Conservation (phyloP, 2,329 filamentous ascomycete species). For the Colletotrichum orchidophilum region DNA sequence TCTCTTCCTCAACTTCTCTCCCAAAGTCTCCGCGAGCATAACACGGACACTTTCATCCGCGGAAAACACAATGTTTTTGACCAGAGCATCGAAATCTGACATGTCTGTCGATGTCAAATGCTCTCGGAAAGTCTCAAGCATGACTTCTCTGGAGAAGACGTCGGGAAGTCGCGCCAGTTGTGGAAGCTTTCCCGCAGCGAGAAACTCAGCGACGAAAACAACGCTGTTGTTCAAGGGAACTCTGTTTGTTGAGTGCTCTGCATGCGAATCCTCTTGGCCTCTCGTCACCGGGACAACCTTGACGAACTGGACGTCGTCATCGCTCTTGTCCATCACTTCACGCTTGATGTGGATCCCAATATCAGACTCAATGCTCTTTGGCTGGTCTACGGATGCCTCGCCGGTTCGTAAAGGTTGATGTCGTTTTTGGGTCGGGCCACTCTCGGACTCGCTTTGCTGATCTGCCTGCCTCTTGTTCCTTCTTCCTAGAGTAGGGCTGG, state of each 20-base stretch:
- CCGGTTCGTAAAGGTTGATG: neutral
- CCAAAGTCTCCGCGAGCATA: neutral
- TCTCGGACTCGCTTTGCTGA: no score
- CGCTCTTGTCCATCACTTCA: neutral
- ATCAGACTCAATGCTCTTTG: no score
- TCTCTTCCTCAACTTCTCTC: neutral
- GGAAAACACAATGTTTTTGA: neutral
- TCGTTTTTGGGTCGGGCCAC: neutral
- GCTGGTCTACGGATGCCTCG: rapidly evolving
- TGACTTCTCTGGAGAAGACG: neutral
- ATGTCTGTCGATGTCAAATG: neutral
- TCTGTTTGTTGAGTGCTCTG: no score
- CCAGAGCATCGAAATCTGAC: neutral
- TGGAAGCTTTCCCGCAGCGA: neutral
- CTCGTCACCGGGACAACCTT: neutral
- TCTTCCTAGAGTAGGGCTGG: no score
- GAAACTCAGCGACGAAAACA: neutral
- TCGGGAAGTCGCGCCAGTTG: neutral
- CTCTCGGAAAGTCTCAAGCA: neutral
- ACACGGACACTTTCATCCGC: neutral
- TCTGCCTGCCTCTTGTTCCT: no score
- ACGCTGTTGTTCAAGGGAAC: neutral
- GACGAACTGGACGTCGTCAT: neutral
- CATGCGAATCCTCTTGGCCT: neutral
- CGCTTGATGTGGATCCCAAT: neutral